These are phyloP conservation scores for Endothia cerciana DNA, from an alignment of 2,329 filamentous ascomycete genomes.

Conservation along the genomic window DNA sequence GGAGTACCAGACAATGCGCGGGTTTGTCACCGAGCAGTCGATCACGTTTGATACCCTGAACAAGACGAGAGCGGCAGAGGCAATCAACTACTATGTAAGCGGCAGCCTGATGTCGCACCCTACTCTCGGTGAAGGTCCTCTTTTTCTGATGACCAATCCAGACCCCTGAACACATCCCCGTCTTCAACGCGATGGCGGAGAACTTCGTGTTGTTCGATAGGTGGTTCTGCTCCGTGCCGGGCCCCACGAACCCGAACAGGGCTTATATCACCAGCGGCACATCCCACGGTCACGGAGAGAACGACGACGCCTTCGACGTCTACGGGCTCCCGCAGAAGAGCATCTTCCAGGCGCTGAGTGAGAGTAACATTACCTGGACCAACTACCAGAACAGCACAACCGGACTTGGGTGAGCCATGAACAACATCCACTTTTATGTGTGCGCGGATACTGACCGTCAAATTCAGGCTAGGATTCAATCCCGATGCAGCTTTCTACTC, in stretches of 20 bases:
- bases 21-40: conserved; percentile 48
- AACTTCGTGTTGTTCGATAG: conserved; percentile 49
- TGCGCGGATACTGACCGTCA: background rate
- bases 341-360: conserved; percentile 48
- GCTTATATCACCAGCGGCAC: conserved; percentile 37
- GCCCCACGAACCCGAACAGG: conserved; percentile 49
- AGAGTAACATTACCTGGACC: conserved; percentile 46
- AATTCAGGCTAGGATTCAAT: conserved; percentile 17
- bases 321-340: conserved; percentile 38
- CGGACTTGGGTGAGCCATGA: conserved; percentile 33
- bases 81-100: conserved; percentile 46
- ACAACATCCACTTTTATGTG: background rate
- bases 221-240: conserved; percentile 39
- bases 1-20: conserved; percentile 40
- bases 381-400: conserved; percentile 50
- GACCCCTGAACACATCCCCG: conserved; percentile 44
- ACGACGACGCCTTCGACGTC: conserved; percentile 35
- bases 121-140: background rate
- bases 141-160: background rate
- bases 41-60: conserved; percentile 40
- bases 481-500: conserved; percentile 49
- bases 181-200: conserved; percentile 45
- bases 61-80: conserved; percentile 43
- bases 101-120: background rate
- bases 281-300: conserved; percentile 37